Base-by-base conservation (phyloP, 2,329 filamentous ascomycete species). In the Claviceps maximensis region DNA sequence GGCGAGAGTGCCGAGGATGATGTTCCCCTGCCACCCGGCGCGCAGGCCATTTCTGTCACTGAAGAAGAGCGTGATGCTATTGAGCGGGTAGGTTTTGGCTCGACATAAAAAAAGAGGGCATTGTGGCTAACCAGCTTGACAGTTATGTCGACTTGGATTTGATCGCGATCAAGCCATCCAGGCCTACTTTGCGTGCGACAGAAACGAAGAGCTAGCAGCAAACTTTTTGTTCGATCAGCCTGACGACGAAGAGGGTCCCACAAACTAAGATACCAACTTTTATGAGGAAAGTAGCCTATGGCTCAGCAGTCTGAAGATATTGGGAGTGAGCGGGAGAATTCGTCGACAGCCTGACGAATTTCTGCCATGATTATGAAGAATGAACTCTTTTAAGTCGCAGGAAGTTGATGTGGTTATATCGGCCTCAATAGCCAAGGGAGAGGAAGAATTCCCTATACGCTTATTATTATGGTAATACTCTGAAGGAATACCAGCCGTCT, bases 151-250 rank as follows among this genome's bases (percentile, higher is more conserved):
- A 58, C 83, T 98, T 46, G 93, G 93, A 38, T 98, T 98, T 67
- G 83, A 91, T 62, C 84, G 90, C 55, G 89, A 97, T 61, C 82
- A 89, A 61, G 93, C 93, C 50, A 95, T 97, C 60, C 91, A 98
- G 72, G 93, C 93, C 27, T 98, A 97, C 73, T 98, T 98, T 67
- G 93, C 93, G 36, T 98, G 93, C 70, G 93, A 98, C 71, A 98
- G 97, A 80, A 97, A 98, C 69, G 93, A 98, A 72, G 93, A 98
- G 71, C 78, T 98, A 50, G 93, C 93, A 0, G 93, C 93, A 58
- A 98, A 98, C 72, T 97, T 96, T 71, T 77, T 98, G 55, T 98
- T 98, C 66, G 93, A 98, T 63, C 89, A 97, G 72, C 90, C 90
- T 10, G 89, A 95, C 56, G 90, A 96, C 48, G 84, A 87, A 38